phyloP scores from a whole-genome alignment of 1,139 yeast genomes.

The Insectozyma bohioensis region DNA sequence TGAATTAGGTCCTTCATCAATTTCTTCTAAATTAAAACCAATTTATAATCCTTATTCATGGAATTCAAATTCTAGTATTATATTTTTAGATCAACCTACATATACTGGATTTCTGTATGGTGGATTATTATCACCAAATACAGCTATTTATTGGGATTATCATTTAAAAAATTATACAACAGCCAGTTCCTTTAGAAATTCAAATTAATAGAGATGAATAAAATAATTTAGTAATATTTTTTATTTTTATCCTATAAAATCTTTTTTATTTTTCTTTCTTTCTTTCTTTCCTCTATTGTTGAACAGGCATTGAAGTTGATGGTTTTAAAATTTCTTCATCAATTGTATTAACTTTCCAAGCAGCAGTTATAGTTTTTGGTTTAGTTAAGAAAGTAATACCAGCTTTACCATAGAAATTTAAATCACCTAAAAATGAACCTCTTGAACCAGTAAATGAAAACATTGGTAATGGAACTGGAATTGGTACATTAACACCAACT shows the following conservation, averaged over 20 bases:
- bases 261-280: background rate
- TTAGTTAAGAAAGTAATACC: constrained; percentile 73
- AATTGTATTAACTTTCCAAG: constrained; percentile 64
- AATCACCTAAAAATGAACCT: constrained; percentile 75
- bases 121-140: too few species aligned
- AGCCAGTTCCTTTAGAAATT: too few species aligned
- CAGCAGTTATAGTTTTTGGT: constrained; percentile 72
- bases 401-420: constrained; percentile 78
- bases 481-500: constrained; percentile 78
- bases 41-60: constrained; percentile 40
- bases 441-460: constrained; percentile 80
- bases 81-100: constrained; percentile 47
- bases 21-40: constrained; percentile 35
- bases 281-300: constrained; percentile 25
- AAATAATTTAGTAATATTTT: too few species aligned
- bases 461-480: constrained; percentile 85
- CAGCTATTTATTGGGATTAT: too few species aligned
- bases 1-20: constrained; percentile 44
- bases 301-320: constrained; percentile 70
- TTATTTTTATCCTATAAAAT: too few species aligned
- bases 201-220: too few species aligned
- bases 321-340: constrained; percentile 48
- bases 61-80: constrained; percentile 45
- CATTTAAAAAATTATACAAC: too few species aligned
- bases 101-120: constrained; percentile 75